Conservation (phyloP, 2,329 filamentous ascomycete genomes). For the Apiospora saccharicola region DNA sequence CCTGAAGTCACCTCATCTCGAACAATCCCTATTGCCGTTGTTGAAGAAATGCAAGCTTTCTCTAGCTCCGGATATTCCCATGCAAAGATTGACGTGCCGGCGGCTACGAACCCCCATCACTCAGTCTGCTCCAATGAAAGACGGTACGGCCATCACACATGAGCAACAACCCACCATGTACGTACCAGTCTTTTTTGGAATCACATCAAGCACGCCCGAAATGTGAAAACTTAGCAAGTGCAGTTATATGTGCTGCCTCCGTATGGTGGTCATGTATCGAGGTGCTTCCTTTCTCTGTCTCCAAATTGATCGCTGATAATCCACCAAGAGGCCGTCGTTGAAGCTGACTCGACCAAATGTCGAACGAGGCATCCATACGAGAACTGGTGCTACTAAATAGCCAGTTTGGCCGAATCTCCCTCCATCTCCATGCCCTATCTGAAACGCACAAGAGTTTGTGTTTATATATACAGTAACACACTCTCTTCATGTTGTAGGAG, state of each 20-base stretch:
- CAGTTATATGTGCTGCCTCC: background rate
- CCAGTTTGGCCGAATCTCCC: background rate
- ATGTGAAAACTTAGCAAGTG: background rate
- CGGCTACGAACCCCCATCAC: background rate
- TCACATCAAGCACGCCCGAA: background rate
- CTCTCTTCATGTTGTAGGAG: background rate
- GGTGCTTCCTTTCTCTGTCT: background rate
- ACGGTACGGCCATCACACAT: background rate
- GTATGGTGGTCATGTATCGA: background rate
- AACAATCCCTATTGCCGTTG: slow-evolving; percentile 11
- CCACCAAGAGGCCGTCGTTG: background rate
- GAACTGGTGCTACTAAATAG: background rate
- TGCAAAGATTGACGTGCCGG: slow-evolving; percentile 5
- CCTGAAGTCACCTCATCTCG: background rate
- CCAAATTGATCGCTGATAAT: background rate
- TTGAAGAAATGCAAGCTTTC: slow-evolving; percentile 20
- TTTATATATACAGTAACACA: slow-evolving; percentile 10
- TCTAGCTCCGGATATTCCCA: background rate
- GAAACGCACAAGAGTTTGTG: background rate
- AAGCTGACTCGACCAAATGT: too few relatives aligned
- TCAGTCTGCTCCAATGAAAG: background rate
- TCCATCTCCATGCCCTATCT: background rate
- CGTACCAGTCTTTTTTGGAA: background rate
- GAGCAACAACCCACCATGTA: background rate
- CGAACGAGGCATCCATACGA: background rate